Evolutionary conservation across 2,329 filamentous ascomycete genomes (phyloP), one percentile per base, ranked within the genome.

Genomic region (Xylariaceae sp.): DNA sequence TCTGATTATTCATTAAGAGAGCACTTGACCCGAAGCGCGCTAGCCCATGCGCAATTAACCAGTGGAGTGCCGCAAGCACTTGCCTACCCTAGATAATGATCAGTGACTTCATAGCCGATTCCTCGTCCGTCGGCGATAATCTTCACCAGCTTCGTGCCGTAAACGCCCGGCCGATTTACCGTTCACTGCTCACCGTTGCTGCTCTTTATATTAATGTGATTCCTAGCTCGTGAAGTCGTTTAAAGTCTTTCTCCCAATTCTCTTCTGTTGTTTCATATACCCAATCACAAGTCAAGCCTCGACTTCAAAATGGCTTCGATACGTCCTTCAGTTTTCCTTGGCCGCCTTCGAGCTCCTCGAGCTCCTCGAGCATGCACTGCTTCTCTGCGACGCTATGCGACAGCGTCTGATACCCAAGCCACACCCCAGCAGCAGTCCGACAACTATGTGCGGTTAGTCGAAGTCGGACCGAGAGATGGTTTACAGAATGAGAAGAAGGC

Each of bases 391-490:
- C 55, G 66, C 57, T 71, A 68, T 55, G 70, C 71, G 59, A 73
- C 71, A 55, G 67, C 70, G 23, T 71, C 71, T 11, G 70, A 71
- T 56, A 45, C 69, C 15, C 63, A 59, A 59, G 62, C 67, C 54
- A 65, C 62, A 15, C 58, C 55, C 4, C 23, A 30, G 23, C 23
- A 30, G 23, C 64, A 62, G 23, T 54, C 67, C n/a, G 67, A 70
- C 56, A 71, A 71, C 47, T 56, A 64, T 56, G 70, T 75, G 10
- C 67, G 65, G 17, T 83, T 89, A 51, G 82, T 89, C 55, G 87
- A 89, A 71, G 87, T 89, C 57, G 86, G 85, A 1, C 86, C 87
- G 23, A 75, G 87, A 60, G 87, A 89, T 72, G 87, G 87, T 11
- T 71, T 89, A 17, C 87, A 89, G 71, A 89, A 88, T 64, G 84